phyloP scores from a whole-genome alignment of 371 early-diverging fungal genomes.

The Mucor saturninus region DNA sequence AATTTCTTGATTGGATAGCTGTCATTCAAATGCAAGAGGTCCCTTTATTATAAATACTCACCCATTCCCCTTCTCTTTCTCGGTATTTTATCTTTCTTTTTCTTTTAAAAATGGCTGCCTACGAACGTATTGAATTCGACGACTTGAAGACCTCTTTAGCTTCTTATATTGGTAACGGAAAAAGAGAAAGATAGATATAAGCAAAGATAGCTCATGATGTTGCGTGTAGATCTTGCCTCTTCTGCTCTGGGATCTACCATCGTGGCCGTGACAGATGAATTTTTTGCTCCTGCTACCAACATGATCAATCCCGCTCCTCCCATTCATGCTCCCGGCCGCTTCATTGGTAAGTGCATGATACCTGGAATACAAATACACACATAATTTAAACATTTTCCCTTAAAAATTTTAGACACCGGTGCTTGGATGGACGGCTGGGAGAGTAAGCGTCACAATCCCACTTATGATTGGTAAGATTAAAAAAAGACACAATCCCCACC shows the following conservation, averaged over 20 bases:
- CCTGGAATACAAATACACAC: background rate
- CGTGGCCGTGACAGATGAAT: slow-evolving; percentile 84
- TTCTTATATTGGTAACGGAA: slow-evolving; percentile 38
- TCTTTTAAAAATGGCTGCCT: slow-evolving; percentile 29
- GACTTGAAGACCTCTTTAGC: slow-evolving; percentile 38
- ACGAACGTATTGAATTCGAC: slow-evolving; percentile 39
- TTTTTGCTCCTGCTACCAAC: slow-evolving; percentile 84
- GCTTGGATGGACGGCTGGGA: slow-evolving; percentile 94
- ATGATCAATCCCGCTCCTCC: slow-evolving; percentile 79
- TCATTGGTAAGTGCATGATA: slow-evolving; percentile 49
- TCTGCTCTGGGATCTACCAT: slow-evolving; percentile 74
- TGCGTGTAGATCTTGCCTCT: slow-evolving; percentile 72
- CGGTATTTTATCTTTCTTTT: background rate
- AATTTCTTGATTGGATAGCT: too few species aligned
- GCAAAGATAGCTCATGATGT: background rate
- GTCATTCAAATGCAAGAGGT: too few species aligned
- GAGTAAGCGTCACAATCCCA: slow-evolving; percentile 83
- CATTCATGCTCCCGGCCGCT: slow-evolving; percentile 64
- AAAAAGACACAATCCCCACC: background rate
- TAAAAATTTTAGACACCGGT: slow-evolving; percentile 54
- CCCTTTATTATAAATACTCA: too few species aligned
- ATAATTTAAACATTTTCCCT: background rate
- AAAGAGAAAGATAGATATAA: background rate
- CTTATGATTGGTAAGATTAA: slow-evolving; percentile 72
- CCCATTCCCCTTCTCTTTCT: background rate